Conservation (phyloP, 1,284 basidiomycete genomes). For the Anthracocystis panici-leucophaei region DNA sequence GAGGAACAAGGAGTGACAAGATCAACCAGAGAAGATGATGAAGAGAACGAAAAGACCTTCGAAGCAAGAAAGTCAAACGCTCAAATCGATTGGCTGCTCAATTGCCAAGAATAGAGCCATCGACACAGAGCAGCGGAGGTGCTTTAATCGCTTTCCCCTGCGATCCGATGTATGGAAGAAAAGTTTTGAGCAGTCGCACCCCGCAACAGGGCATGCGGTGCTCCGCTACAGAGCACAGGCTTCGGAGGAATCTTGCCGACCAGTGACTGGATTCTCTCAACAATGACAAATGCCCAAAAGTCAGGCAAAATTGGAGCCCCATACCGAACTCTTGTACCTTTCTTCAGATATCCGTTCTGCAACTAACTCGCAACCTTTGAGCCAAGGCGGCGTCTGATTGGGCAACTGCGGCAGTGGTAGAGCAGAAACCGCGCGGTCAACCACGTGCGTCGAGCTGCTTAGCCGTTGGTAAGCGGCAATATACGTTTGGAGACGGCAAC, state of each 20-base stretch:
- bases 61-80: not conserved
- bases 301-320: not conserved
- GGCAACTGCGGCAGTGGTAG: not conserved
- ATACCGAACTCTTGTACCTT: not conserved
- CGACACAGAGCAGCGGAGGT: not conserved
- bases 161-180: not conserved
- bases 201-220: not conserved
- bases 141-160: not conserved
- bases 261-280: not conserved
- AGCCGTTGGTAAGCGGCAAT: slow-evolving; percentile 6
- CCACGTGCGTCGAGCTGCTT: not conserved
- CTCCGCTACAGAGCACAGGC: not conserved
- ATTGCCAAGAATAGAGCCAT: not conserved
- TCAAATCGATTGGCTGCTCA: no score
- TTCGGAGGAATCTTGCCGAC: not conserved
- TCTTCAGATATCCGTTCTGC: not conserved
- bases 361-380: not conserved
- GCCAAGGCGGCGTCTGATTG: not conserved
- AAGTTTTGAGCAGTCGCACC: slow-evolving; percentile 3
- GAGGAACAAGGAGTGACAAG: not conserved
- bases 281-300: no score
- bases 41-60: not conserved
- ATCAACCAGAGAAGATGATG: not conserved
- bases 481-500: not conserved
- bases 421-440: not conserved